Conservation (phyloP, 2,329 filamentous ascomycete genomes). For the Ophiostoma sp. region DNA sequence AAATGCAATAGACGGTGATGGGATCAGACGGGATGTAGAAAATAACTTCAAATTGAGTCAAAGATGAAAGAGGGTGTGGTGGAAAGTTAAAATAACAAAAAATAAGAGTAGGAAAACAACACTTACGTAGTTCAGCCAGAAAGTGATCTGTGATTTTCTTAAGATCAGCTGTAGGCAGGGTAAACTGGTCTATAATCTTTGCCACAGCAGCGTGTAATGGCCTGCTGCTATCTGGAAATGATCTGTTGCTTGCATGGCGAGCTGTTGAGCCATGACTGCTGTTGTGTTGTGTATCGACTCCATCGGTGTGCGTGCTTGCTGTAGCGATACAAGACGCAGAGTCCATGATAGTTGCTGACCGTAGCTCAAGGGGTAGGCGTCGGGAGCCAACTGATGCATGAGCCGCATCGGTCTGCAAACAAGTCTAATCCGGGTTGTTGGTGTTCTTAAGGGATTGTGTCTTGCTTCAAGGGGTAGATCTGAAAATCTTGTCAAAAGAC, state of each 20-base stretch:
- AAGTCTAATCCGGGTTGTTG: neutral
- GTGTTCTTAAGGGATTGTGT: neutral
- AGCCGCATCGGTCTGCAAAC: neutral
- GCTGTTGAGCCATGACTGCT: neutral
- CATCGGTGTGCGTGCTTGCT: neutral
- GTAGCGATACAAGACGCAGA: neutral
- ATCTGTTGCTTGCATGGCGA: neutral
- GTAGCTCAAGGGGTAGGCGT: neutral
- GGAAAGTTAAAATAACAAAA: neutral
- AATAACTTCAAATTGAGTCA: no score
- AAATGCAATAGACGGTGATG: no score
- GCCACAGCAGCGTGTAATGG: neutral
- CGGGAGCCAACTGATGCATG: neutral
- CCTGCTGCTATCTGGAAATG: neutral
- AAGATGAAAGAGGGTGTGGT: no score
- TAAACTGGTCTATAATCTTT: neutral
- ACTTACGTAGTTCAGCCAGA: conserved; percentile 3
- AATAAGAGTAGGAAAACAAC: neutral
- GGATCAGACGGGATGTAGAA: no score
- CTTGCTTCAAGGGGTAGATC: neutral
- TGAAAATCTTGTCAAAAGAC: neutral
- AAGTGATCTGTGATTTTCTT: neutral
- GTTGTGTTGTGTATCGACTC: neutral
- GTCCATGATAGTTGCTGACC: neutral
- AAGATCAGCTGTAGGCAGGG: neutral